Evolutionary conservation across 108 stramenopile genomes (phyloP).

Genomic region (Discostella pseudostelligera): DNA sequence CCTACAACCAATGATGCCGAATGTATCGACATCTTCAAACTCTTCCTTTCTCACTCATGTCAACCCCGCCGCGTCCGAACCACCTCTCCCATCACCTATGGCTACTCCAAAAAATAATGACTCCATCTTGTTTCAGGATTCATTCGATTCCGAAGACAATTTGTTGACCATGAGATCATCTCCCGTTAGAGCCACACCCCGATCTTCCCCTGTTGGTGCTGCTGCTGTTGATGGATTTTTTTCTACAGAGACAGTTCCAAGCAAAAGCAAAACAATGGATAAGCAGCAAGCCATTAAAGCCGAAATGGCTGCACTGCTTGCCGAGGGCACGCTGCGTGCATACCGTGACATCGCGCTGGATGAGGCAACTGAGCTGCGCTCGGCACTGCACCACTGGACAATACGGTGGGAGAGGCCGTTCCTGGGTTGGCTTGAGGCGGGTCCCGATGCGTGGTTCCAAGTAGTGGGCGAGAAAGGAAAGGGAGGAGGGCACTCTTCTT

Average conservation of each 20-base stretch:
- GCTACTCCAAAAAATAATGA: too few relatives aligned
- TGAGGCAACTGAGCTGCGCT: conserved; percentile 77
- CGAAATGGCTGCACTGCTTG: conserved; percentile 78
- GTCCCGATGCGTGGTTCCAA: conserved; percentile 66
- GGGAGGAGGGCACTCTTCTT: neutral
- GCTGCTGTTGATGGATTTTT: neutral
- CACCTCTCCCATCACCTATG: too few relatives aligned
- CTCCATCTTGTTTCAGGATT: too few relatives aligned
- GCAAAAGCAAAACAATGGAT: neutral
- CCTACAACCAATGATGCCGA: too few relatives aligned
- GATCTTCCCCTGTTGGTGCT: too few relatives aligned
- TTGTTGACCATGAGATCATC: neutral
- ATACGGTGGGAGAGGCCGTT: conserved; percentile 75
- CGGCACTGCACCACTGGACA: conserved; percentile 72
- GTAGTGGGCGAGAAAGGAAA: conserved; percentile 39
- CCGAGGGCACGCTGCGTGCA: conserved; percentile 80
- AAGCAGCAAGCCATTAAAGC: conserved; percentile 23
- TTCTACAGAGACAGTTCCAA: neutral
- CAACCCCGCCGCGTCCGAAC: too few relatives aligned
- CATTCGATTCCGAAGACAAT: neutral
- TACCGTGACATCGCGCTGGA: conserved; percentile 80
- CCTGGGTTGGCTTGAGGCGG: conserved; percentile 77
- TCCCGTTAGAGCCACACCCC: neutral
- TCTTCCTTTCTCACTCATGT: too few relatives aligned
- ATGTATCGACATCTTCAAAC: neutral